Conservation (phyloP, 768 basidiomycete species). For the Peribolospora baueri region DNA sequence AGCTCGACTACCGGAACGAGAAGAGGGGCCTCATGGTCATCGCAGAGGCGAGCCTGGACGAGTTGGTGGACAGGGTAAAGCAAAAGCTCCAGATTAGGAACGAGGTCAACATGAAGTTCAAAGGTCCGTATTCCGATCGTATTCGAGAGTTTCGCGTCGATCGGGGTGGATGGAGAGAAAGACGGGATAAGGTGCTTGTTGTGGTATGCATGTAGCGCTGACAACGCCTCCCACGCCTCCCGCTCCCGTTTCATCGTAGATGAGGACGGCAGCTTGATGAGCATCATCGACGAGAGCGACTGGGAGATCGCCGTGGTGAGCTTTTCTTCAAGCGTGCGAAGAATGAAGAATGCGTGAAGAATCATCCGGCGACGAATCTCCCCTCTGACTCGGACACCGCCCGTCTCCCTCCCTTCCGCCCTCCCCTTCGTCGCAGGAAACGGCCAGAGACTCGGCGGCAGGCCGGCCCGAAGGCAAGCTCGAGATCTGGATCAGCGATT, state of each 20-base stretch:
- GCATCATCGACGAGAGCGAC: constrained; percentile 10
- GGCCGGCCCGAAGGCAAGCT: constrained; percentile 8
- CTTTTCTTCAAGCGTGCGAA: background rate
- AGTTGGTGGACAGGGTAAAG: constrained; percentile 5
- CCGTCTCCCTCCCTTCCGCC: background rate
- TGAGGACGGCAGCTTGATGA: constrained; percentile 7
- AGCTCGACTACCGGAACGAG: no score
- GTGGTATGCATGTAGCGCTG: no score
- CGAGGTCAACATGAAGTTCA: background rate
- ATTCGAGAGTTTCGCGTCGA: background rate
- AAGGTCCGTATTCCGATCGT: no score
- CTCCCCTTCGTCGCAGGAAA: background rate
- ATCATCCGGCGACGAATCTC: no score
- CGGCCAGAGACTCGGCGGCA: constrained; percentile 3
- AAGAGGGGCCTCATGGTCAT: no score
- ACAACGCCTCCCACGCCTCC: no score
- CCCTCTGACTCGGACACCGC: no score
- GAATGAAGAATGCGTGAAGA: no score
- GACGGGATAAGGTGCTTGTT: background rate
- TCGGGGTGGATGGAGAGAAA: background rate
- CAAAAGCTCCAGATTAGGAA: constrained; percentile 3
- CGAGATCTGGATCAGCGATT: constrained; percentile 7
- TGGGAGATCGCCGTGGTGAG: constrained; percentile 6
- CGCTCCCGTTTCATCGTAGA: background rate
- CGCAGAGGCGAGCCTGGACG: background rate